Conservation (phyloP, 257 asterid species). For the Mitragyna speciosa region DNA sequence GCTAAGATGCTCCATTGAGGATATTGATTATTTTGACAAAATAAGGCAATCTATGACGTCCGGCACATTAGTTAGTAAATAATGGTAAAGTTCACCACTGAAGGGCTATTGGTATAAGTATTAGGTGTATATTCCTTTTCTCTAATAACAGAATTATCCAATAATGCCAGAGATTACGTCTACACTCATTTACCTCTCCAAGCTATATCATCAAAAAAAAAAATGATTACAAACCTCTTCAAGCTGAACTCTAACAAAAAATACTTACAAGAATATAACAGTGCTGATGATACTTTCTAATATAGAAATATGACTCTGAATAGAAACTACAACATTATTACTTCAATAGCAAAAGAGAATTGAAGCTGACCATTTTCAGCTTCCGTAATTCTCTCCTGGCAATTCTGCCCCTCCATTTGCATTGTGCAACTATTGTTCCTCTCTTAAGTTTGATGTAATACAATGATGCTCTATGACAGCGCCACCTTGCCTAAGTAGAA, state of each 20-base stretch:
- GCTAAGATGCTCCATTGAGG: neutral
- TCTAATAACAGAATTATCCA: neutral
- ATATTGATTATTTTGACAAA: neutral
- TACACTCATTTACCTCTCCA: neutral
- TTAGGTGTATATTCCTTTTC: too few relatives aligned
- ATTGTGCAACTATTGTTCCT: conserved; percentile 67
- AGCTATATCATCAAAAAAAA: neutral
- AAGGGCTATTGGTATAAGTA: neutral
- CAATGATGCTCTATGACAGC: conserved; percentile 63
- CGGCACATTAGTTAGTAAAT: neutral
- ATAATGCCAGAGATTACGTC: neutral
- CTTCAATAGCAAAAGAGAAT: neutral
- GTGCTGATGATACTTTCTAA: neutral
- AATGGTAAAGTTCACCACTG: neutral
- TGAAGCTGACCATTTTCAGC: conserved; percentile 68
- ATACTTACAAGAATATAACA: neutral
- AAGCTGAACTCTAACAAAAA: neutral
- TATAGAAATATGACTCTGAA: neutral
- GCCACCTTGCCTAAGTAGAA: conserved; percentile 75
- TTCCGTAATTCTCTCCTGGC: conserved; percentile 81
- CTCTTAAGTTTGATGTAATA: conserved; percentile 68
- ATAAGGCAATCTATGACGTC: neutral
- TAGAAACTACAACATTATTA: neutral
- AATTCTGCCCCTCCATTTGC: conserved; percentile 86
- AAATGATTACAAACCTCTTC: neutral